A percentile compares a stretch with the other conserved stretches of the same genome.
phyloP scores from a whole-genome alignment of 352 stramenopile species.

The Phytophthora quininea region DNA sequence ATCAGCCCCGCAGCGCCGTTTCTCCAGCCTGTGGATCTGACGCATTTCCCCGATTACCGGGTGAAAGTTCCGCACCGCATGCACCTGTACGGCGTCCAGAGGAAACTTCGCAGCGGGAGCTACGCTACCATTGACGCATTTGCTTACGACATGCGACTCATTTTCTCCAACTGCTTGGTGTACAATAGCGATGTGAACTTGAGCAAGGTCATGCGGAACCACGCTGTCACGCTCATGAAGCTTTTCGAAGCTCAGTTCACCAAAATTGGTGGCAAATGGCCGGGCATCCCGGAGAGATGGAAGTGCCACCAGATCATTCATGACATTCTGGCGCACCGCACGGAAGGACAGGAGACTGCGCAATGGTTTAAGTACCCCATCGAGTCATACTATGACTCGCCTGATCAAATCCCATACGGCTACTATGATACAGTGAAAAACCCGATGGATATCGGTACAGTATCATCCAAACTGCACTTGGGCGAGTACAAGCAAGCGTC shows the following conservation, averaged over 20 bases:
- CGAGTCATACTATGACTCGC: constrained; percentile 84
- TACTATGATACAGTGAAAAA: constrained; percentile 83
- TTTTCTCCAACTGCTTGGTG: constrained; percentile 90
- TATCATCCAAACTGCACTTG: constrained; percentile 74
- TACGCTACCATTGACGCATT: constrained; percentile 74
- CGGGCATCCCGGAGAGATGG: constrained; percentile 74
- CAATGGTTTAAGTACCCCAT: constrained; percentile 91
- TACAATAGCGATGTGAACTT: constrained; percentile 89
- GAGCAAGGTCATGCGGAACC: constrained; percentile 83
- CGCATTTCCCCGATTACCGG: constrained; percentile 85
- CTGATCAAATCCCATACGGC: constrained; percentile 82
- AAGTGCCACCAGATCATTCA: constrained; percentile 87
- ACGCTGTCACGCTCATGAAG: constrained; percentile 86
- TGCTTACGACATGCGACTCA: constrained; percentile 76
- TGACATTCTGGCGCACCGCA: constrained; percentile 75
- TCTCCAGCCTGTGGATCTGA: constrained; percentile 81
- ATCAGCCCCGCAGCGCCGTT: constrained; percentile 78
- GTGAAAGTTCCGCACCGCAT: constrained; percentile 86
- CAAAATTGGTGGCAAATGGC: constrained; percentile 73
- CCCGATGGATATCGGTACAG: constrained; percentile 85
- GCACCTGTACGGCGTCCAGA: constrained; percentile 86
- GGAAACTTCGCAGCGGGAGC: constrained; percentile 78
- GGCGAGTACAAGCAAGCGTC: constrained; percentile 63
- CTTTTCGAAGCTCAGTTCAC: constrained; percentile 78
- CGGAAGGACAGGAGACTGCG: constrained; percentile 76